Evolutionary conservation across 495 filamentous ascomycete species (phyloP), one percentile per base, ranked within the genome.

Genomic region (Lichenothelia convexa): DNA sequence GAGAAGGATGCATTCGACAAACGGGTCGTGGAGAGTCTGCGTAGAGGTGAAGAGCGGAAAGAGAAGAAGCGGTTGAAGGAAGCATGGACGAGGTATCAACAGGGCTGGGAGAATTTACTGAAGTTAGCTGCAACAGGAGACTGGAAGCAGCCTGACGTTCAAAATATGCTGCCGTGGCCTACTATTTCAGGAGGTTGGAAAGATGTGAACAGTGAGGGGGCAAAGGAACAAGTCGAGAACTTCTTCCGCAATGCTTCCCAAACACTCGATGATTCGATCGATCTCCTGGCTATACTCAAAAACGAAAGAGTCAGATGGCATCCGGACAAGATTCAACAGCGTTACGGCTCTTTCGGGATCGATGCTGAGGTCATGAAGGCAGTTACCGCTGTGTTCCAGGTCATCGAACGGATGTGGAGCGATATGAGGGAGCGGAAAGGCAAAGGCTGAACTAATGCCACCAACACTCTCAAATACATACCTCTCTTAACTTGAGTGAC

Each of bases 241-340:
- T 87, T 85, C 53, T 68, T 83, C 46, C 47, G 61, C 0, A 54
- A 67, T 50, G 70, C 66, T 35, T 61, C 62, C 4, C 44, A 47
- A 12, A 44, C 39, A 19, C 38, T 47, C n/a, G 40, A 43, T 15
- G 43, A 46, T n/a, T 11, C 35, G n/a, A 18, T 31, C 3, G 56
- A 63, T 38, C 53, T 84, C 21, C 41, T 67, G 31, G 61, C 64
- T 13, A 61, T 70, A 19, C 58, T 99, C 24, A 95, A 93, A 57
- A 54, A 67, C 13, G 89, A 99, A 60, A 69, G 89, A 24, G 73
- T 95, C 7, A 61, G 84, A 7, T 99, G 89, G 89, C 89, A 99
- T 68, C 89, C 89, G 7, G 89, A 99, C 57, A 99, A 95, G 64
- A 79, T 95, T 21, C 83, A 92, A 63, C 91, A 95, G 58, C 70